Base-by-base conservation (phyloP, 805 yeast genomes). In the Yamadazyma takamatsuzukensis region DNA sequence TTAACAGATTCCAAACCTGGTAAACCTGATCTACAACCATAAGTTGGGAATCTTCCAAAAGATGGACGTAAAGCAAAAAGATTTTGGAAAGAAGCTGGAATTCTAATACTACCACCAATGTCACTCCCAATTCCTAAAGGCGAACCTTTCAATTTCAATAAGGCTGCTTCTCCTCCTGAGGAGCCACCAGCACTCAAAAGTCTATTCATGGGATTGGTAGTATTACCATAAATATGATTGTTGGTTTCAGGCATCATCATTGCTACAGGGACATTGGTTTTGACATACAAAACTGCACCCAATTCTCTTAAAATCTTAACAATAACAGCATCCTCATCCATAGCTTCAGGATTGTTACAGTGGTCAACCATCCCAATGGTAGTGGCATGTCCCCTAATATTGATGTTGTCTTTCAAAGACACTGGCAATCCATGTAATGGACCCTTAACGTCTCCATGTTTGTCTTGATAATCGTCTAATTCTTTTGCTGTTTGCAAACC, bases 381-480 rank as follows among this genome's bases (percentile, higher is more conserved):
- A 8, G 64, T 59, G 21, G 58, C 70, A 40, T 64, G 69, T 8
- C 70, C 61, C 32, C 44, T 53, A 43, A 49, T 56, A 38, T 49
- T 45, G 52, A 63, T 55, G 34, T 69, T 72, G 40, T 71, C 80
- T 42, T 79, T 79, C 35, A 79, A 59, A 1, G 83, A 75, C 15
- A 79, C 55, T 2, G 86, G 87, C 19, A 80, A 57, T 2, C 87
- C 87, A 45, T 80, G 85, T 27, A 80, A 64, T 1, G 83, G 79
- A 14, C 85, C 85, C 18, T 72, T 51, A 2, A 68, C 50, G 39
- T 70, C 59, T 9, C 80, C 80, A 24, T 69, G 55, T 27, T 59
- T 40, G 30, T 51, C 56, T 32, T 44, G 73, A 47, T 70, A 68
- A 17, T 64, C 70, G 46, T 81, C 89, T 39, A 78, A 60, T 33